A percentile compares a stretch with the other conserved stretches of the same genome.
phyloP scores from a whole-genome alignment of 208 protist genomes.

The Tetramitus jugosus region DNA sequence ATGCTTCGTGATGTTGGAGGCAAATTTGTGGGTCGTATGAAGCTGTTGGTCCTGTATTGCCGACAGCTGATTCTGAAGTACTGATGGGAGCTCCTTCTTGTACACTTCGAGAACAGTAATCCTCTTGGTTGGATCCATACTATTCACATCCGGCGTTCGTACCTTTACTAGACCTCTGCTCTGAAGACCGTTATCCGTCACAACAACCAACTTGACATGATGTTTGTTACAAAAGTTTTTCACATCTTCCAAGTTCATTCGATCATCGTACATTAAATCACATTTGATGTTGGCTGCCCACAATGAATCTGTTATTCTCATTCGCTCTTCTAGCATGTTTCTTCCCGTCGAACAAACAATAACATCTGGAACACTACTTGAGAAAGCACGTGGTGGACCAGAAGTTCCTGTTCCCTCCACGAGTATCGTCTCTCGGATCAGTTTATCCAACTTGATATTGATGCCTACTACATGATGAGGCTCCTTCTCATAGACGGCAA shows the following conservation, averaged over 20 bases:
- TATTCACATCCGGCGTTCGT: no score
- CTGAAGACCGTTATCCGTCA: not conserved
- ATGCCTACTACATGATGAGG: not conserved
- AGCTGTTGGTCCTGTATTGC: no score
- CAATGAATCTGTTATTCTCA: constrained; percentile 16
- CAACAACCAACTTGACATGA: not conserved
- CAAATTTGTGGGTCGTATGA: no score
- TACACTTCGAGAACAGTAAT: no score
- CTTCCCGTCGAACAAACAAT: not conserved
- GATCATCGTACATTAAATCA: constrained; percentile 8
- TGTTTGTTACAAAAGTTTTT: constrained; percentile 8
- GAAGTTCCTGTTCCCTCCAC: not conserved
- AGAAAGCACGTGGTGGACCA: no score
- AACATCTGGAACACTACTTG: not conserved
- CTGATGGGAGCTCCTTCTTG: no score
- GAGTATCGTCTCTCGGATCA: not conserved
- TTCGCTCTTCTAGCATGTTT: not conserved
- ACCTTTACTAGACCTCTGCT: not conserved
- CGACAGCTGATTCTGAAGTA: no score
- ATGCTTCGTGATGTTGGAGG: no score
- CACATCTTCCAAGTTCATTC: not conserved
- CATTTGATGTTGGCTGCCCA: not conserved
- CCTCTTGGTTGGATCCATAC: no score
- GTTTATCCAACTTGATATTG: constrained; percentile 10
- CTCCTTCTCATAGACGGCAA: not conserved